A percentile compares a stretch with the other conserved stretches of the same genome.
Conservation (phyloP, 768 basidiomycete genomes). For the Auriscalpium microsporum region DNA sequence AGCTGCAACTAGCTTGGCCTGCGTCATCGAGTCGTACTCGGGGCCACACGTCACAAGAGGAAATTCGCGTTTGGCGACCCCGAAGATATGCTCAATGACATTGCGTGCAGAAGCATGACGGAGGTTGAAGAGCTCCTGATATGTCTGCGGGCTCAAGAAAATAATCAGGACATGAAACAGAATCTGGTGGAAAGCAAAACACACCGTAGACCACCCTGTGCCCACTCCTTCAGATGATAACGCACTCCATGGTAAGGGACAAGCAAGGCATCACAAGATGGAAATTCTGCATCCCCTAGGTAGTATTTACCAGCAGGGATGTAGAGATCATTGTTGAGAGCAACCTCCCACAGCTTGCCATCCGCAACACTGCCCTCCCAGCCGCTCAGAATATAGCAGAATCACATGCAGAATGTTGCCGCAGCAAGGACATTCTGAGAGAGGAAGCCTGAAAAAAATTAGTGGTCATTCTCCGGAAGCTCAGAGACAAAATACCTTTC, state of each 20-base stretch:
- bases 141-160: slow-evolving; percentile 7
- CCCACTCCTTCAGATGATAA: slow-evolving; percentile 30
- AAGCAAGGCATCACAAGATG: slow-evolving; percentile 18
- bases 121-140: slow-evolving; percentile 17
- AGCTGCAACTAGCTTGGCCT: slow-evolving; percentile 22
- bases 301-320: slow-evolving; percentile 22
- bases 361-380: slow-evolving; percentile 25
- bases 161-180: not conserved
- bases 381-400: slow-evolving; percentile 21
- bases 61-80: slow-evolving; percentile 14
- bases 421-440: slow-evolving; percentile 24
- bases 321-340: slow-evolving; percentile 13
- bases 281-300: slow-evolving; percentile 27
- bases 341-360: slow-evolving; percentile 18
- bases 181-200: not conserved
- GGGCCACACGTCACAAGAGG: slow-evolving; percentile 7
- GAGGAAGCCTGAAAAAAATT: not conserved
- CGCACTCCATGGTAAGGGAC: slow-evolving; percentile 22
- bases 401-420: slow-evolving; percentile 18
- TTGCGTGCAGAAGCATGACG: slow-evolving; percentile 13
- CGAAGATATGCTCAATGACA: slow-evolving; percentile 19
- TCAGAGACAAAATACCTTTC: slow-evolving; percentile 11
- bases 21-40: slow-evolving; percentile 19
- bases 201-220: slow-evolving; percentile 2
- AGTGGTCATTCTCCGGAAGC: no score